phyloP scores from a whole-genome alignment of 495 filamentous ascomycete genomes.

The Friedmanniomyces endolithicus region DNA sequence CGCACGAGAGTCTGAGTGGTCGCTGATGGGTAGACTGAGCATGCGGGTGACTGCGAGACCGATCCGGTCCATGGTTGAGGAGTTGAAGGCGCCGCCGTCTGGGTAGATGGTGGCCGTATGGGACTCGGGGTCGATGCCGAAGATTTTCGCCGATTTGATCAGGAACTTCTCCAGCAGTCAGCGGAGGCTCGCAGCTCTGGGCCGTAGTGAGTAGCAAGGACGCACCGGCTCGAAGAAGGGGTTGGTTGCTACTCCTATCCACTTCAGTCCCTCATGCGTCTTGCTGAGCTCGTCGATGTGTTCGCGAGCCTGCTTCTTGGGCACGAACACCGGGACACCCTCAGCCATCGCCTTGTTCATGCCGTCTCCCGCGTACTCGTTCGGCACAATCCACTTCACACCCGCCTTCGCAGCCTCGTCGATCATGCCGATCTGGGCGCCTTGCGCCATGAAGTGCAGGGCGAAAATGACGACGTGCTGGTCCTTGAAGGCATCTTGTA shows the following conservation, averaged over 20 bases:
- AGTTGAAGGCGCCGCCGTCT: slow-evolving; percentile 1
- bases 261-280: slow-evolving; percentile 5
- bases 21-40: slow-evolving; percentile 8
- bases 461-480: slow-evolving; percentile 33
- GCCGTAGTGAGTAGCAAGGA: too few species aligned
- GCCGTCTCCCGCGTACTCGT: slow-evolving; percentile 27
- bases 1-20: background rate
- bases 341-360: slow-evolving; percentile 1
- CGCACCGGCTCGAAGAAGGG: background rate
- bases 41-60: background rate
- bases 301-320: slow-evolving; percentile 14
- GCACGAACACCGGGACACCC: background rate
- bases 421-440: slow-evolving; percentile 37
- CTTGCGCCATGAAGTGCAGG: slow-evolving; percentile 45
- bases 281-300: slow-evolving; percentile 26
- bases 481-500: slow-evolving; percentile 36
- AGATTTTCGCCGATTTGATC: background rate
- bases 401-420: slow-evolving; percentile 48
- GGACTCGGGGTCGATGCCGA: slow-evolving; percentile 1
- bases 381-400: slow-evolving; percentile 50
- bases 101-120: background rate
- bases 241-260: slow-evolving; percentile 6
- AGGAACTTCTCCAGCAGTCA: background rate
- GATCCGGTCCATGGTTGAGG: background rate
- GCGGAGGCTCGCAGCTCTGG: too few species aligned